Percentiles rank a stretch among this genome's conserved stretches.
Evolutionary conservation across 805 yeast genomes (phyloP).

Genomic region (Sugiyamaella marilandica): DNA sequence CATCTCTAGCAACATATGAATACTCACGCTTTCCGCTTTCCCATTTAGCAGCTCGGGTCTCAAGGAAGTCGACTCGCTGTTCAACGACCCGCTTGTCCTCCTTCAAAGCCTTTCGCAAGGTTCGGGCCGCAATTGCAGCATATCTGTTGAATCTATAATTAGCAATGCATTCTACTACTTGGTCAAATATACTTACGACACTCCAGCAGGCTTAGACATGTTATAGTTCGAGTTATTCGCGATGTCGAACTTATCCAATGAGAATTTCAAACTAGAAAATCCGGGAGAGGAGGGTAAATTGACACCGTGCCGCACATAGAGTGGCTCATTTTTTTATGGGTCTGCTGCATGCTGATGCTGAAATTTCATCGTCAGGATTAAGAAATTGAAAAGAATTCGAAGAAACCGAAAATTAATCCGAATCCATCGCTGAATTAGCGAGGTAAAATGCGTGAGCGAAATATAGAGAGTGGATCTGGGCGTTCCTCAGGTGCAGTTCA

Average conservation of each 20-base stretch:
- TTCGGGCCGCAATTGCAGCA: slow-evolving; percentile 82
- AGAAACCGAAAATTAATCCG: not conserved
- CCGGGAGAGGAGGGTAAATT: not conserved
- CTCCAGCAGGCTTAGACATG: slow-evolving; percentile 32
- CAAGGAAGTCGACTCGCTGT: slow-evolving; percentile 64
- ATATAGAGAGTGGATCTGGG: too few species aligned
- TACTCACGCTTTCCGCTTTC: slow-evolving; percentile 53
- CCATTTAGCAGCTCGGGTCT: slow-evolving; percentile 66
- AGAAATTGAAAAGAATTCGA: not conserved
- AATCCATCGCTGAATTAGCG: not conserved
- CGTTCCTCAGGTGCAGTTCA: not conserved
- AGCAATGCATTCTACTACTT: not conserved
- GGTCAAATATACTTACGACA: slow-evolving; percentile 25
- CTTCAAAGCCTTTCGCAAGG: slow-evolving; percentile 84
- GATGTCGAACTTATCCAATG: slow-evolving; percentile 1
- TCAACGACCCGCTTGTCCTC: slow-evolving; percentile 73
- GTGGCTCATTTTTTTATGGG: not conserved
- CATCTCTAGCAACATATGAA: too few species aligned
- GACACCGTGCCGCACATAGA: not conserved
- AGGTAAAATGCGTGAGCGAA: too few species aligned
- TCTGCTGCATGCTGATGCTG: not conserved
- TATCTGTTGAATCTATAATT: slow-evolving; percentile 71
- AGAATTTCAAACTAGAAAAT: not conserved
- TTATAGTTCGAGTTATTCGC: not conserved
- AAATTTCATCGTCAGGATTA: too few species aligned